Base-by-base conservation (phyloP, 2,329 filamentous ascomycete species). In the Penicillium sp. region DNA sequence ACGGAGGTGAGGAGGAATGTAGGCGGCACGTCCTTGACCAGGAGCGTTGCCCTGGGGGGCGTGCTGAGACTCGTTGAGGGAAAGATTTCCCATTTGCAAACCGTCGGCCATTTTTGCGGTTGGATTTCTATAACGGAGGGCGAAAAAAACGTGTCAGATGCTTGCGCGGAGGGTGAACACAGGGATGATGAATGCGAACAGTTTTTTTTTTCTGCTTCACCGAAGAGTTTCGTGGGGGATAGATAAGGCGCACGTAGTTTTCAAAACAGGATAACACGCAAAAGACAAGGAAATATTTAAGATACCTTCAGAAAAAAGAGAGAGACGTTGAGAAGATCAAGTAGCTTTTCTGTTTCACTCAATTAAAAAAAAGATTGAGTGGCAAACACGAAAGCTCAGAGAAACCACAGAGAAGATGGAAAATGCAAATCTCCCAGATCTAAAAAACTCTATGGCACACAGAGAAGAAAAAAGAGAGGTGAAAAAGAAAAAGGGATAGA, bases 1-100 rank as follows among this genome's bases (percentile, higher is more conserved):
- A 62, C 84, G 82, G 61, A 86, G 80, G 72, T 87, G 84, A 66
- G 84, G 84, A 67, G 84, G 84, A 64, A 87, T 86, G 74, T 87
- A 87, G 65, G 84, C 81, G 72, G 82, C 78, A 68, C 83, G 84
- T 65, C 82, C 81, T 11, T 40, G 38, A 56, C 73, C 71, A 63
- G 73, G 73, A 65, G 76, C 74, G 57, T 62, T 59, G 60, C 73
- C 73, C 68, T 77, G 75, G 48, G 74, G 72, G 53, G 82, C 83
- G 71, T 86, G 83, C 75, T 85, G 80, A 57, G 82, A 84, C 63
- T 87, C 84, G 72, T 83, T 82, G 65, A 88, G 76, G 61, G 72
- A 70, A 48, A 74, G 63, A 63, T 69, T 69, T 63, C 68, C 71
- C 67, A 74, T 72, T 54, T 73, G 71, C 57, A 74, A 66, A 58